Evolutionary conservation across 257 asterid genomes (phyloP), one percentile per base, ranked within the genome.

Genomic region (Petunia axillaris): DNA sequence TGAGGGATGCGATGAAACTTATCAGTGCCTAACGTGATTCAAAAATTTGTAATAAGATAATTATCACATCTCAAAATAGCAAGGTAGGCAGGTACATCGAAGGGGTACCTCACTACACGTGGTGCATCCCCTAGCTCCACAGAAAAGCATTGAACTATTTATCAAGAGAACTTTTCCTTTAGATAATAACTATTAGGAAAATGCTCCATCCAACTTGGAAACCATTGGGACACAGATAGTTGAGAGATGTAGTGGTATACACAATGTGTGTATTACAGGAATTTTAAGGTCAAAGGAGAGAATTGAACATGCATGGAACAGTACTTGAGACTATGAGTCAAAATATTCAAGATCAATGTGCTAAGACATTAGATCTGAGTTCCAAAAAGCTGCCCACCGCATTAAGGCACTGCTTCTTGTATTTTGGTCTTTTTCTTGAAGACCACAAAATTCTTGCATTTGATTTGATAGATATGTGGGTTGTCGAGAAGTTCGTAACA

Each of bases 51-150:
- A 53, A 81, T 57, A 75, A 83, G 36, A 80, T 83, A 55, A 79
- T 83, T 1, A 16, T 75, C 10, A 83, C 83, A 4, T 83, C 83
- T 1, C 66, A 78, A 65, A 5, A 79, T 55, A 36, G 63, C 0
- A 46, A 52, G 1, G 81, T 83, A 8, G 86, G 86, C 41, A 79
- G 77, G 41, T 83, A 79, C 57, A 36, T 79, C 3, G 81, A 81
- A 10, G 53, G 57, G 79, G 79, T 37, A 46, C 67, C 9, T 82
- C 76, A 37, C 43, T 83, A 10, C 81, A 52, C 63, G 35, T 3
- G 3, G 58, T 83, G 68, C 39, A 64, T 35, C 83, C 81, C 8
- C 46, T 83, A 50, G 75, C 39, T 25, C 40, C 25, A 2, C 48
- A 48, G 43, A 40, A 40, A 13, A 78, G 85, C 52, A 63, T 80